Evolutionary conservation across 768 basidiomycete genomes (phyloP), one percentile per base, ranked within the genome.

Genomic region (Xerocomellus dryophilus): DNA sequence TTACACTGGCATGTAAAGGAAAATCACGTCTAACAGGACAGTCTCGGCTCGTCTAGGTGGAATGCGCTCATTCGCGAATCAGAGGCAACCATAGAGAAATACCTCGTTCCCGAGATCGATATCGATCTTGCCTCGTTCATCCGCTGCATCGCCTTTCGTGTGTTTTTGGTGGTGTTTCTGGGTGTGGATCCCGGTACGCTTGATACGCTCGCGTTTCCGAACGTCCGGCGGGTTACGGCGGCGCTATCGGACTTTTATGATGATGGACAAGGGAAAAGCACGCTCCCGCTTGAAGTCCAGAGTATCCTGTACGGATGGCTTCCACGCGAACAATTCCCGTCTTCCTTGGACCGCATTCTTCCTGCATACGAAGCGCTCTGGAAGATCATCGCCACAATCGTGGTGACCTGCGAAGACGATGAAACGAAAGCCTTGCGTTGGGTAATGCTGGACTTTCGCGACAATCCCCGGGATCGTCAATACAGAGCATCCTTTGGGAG

Each of bases 281-380:
- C 54, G 0, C 72, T 78, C 41, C 68, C 75, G 0, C 21, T 62
- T 0, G 61, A 62, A 1, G 66, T 82, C 6, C 73, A 74, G 43
- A 6, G 42, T 3, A 68, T 69, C 44, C 65, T 84, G 20, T 66
- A 71, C 3, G 61, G 51, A 2, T 77, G 84, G 56, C 55, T 84
- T 21, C 73, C 77, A 32, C 47, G 43, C 1, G 58, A 65, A 1
- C 53, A 27, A 5, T 53, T 61, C 45, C 43, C 35, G 17, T 21
- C 35, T 41, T 77, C 80, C 0, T 65, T 85, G 15, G 74, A 84
- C 42, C 74, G 75, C 51, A 72, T 86, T 50, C 75, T 85, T 41
- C 84, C 84, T 0, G 68, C 79, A 1, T 86, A 81, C 73, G 85
- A 86, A 61, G 81, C 79, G 0, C 66, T 85, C 42, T 85, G 85